Evolutionary conservation across 495 filamentous ascomycete species (phyloP).

Genomic region (Trypethelium eluteriae): DNA sequence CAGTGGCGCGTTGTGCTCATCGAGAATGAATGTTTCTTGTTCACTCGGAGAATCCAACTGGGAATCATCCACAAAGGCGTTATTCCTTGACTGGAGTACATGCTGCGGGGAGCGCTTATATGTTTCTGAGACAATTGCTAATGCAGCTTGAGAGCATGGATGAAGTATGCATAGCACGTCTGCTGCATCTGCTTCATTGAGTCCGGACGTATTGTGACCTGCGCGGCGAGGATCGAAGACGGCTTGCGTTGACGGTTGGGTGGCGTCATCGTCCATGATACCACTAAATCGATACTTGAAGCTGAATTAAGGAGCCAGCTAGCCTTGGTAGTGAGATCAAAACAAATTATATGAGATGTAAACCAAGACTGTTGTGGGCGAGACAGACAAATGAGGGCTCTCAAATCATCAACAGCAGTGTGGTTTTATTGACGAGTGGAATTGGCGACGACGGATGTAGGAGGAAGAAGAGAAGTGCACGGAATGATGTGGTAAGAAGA

Average conservation of each 20-base stretch:
- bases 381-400: neutral
- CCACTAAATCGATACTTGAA: neutral
- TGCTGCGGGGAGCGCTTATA: slow-evolving; percentile 47
- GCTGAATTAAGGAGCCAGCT: neutral
- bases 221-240: slow-evolving; percentile 69
- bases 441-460: neutral
- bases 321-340: neutral
- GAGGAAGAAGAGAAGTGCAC: neutral
- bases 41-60: slow-evolving; percentile 35
- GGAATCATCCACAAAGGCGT: slow-evolving; percentile 33
- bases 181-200: slow-evolving; percentile 69
- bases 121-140: slow-evolving; percentile 54
- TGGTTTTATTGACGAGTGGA: neutral
- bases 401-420: neutral
- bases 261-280: slow-evolving; percentile 34
- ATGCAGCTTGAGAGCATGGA: slow-evolving; percentile 65
- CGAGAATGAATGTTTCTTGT: slow-evolving; percentile 45
- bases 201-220: slow-evolving; percentile 67
- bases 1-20: slow-evolving; percentile 19
- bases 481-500: too few relatives aligned
- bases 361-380: too few relatives aligned
- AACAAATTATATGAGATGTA: neutral
- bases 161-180: slow-evolving; percentile 87
- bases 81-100: slow-evolving; percentile 41
- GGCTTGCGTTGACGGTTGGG: slow-evolving; percentile 70